Conservation (phyloP, 2,329 filamentous ascomycete species). For the Colletotrichum endophyticum region DNA sequence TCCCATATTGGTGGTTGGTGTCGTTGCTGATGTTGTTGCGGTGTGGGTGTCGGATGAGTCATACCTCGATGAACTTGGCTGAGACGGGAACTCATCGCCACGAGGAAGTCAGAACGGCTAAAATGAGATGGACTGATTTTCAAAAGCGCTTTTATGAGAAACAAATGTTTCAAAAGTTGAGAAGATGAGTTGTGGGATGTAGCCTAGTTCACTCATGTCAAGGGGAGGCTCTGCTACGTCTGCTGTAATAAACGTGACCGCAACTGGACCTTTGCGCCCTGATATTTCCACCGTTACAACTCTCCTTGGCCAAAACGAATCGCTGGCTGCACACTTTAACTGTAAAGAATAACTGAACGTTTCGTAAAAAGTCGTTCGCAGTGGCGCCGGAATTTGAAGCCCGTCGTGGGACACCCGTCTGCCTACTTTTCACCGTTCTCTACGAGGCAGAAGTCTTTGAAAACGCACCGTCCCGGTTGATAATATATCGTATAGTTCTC, state of each 20-base stretch:
- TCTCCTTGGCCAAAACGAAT: fast-evolving
- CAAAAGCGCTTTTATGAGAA: neutral
- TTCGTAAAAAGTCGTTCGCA: neutral
- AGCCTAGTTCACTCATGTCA: neutral
- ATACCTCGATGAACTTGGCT: neutral
- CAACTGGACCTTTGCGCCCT: neutral
- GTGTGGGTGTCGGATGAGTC: neutral
- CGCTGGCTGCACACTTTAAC: fast-evolving
- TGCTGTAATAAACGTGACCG: neutral
- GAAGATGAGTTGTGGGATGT: neutral
- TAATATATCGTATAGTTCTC: neutral
- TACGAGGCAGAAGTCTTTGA: neutral
- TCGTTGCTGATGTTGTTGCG: neutral
- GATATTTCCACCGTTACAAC: neutral
- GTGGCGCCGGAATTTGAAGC: neutral
- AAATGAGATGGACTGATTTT: neutral
- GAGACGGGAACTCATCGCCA: neutral
- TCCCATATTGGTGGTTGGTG: neutral
- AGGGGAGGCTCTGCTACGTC: neutral
- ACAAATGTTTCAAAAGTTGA: neutral
- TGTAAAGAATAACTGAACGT: fast-evolving
- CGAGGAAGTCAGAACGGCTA: neutral
- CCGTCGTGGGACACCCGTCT: neutral
- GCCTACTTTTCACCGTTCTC: neutral
- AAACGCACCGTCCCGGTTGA: neutral